Base-by-base conservation (phyloP, 495 filamentous ascomycete species). In the Penicillium daleae region DNA sequence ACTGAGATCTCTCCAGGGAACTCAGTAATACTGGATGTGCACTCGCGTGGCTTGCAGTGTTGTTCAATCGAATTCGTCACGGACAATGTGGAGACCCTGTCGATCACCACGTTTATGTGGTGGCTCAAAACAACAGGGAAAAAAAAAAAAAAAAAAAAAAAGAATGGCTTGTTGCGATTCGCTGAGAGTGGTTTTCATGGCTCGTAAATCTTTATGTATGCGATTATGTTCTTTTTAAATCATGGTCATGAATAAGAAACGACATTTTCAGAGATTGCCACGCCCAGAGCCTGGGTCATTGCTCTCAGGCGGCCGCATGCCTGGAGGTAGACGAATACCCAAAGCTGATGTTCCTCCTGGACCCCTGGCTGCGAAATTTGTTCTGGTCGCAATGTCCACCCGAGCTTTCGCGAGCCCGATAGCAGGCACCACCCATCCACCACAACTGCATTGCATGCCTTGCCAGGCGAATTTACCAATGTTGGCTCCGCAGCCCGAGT, bases 391-490 rank as follows among this genome's bases (percentile, higher is more conserved):
- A 17, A 81, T 88, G 75, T 98, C 96, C 17, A 97, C 86, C 64
- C 89, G 86, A 54, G 90, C 88, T 74, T 87, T 90, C 37, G 91
- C 87, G 59, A 97, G 77, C 61, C 87, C 92, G 67, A 97, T 92
- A 9, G 89, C 93, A n/a, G 96, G 96, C 21, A 92, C 87, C 10
- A 97, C 82, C 93, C 96, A 97, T 33, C 89, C 85, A 39, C 88
- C 87, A 74, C 95, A 98, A 65, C 89, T 96, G 78, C 95, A 99
- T 74, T 86, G 88, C 80, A 97, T 86, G 57, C 96, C 95, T 70
- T 96, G 90, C 94, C 96, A 99, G 31, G 93, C 90, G 68, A 97
- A 97, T 63, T 93, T 89, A 44, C 96, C 95, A 24, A 98, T 86
- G 51, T 92, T 91, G 21, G 88, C 85, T 15, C 75, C 78, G 70